phyloP scores from a whole-genome alignment of 768 basidiomycete species.

The Exsudoporus frostii region DNA sequence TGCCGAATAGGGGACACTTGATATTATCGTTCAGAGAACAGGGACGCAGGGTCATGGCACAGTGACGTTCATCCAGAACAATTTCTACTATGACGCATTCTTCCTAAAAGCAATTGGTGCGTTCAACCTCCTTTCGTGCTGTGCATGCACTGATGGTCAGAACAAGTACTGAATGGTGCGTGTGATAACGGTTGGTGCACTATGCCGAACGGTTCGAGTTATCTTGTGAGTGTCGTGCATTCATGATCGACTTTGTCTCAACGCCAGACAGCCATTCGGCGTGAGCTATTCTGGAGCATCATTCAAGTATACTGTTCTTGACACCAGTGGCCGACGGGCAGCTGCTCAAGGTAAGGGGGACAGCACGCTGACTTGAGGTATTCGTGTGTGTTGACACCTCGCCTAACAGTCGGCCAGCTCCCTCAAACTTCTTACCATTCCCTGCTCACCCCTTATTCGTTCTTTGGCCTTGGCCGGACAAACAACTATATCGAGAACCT shows the following conservation, averaged over 20 bases:
- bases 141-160: background rate
- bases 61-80: constrained; percentile 87
- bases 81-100: constrained; percentile 98
- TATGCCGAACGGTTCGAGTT: constrained; percentile 56
- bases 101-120: constrained; percentile 94
- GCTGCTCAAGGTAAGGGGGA: constrained; percentile 75
- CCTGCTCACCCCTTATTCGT: constrained; percentile 87
- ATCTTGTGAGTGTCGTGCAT: constrained; percentile 59
- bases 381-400: constrained; percentile 1
- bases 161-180: constrained; percentile 84
- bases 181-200: constrained; percentile 83
- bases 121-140: constrained; percentile 20
- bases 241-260: constrained; percentile 1
- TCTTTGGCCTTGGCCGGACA: constrained; percentile 94
- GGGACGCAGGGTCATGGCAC: constrained; percentile 63
- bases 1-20: constrained; percentile 71
- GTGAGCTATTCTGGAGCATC: constrained; percentile 93
- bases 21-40: constrained; percentile 86
- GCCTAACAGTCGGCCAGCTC: constrained; percentile 76
- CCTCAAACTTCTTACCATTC: constrained; percentile 92
- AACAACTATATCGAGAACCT: constrained; percentile 99
- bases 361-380: background rate
- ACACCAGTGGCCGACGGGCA: constrained; percentile 81
- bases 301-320: constrained; percentile 95
- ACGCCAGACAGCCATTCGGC: constrained; percentile 70